Evolutionary conservation across 768 basidiomycete genomes (phyloP), one percentile per base, ranked within the genome.

Genomic region (Mycena galopus): DNA sequence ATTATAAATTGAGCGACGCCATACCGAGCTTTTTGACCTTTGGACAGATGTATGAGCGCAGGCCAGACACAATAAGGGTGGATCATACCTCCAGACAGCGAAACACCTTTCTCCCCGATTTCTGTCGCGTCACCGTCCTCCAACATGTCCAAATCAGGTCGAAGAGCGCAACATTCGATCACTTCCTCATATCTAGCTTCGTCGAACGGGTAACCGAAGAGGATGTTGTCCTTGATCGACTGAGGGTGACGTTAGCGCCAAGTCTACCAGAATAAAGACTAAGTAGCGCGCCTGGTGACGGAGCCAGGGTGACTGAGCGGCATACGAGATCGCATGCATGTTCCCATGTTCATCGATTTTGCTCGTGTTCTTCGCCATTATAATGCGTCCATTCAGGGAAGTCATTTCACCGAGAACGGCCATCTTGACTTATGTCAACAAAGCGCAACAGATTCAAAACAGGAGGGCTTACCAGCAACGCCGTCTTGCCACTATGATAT

Each of bases 81-180:
- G 23, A n/a, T 9, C 50, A 51, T 51, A 51, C 50, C 94, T 33
- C 94, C 94, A 37, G 91, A 93, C 73, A 95, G 81, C 79, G 88
- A 93, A 19, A 95, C 84, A 16, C 59, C 88, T 86, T 91, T 85
- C 17, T 90, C 91, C 17, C 95, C 95, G 74, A 97, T 94, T 81
- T 95, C 93, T 2, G 95, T 96, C 65, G 82, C 84, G 77, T 95
- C 96, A 0, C 97, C 97, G 76, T 96, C 92, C 67, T 97, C 94
- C 2, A 98, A 81, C 14, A 96, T 88, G 7, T 93, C 89, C 67
- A 99, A 81, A 84, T 99, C 97, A 0, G 93, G 90, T 32, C 79
- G 83, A 63, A 99, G 81, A 1, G 96, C 96, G 77, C 97, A 98
- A 17, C 90, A 93, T 62, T 95, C 92, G n/a, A 97, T 79, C 30